These are phyloP conservation scores for Halophytophthora polymorphica DNA, from an alignment of 352 stramenopile genomes.

Conservation along the genomic window DNA sequence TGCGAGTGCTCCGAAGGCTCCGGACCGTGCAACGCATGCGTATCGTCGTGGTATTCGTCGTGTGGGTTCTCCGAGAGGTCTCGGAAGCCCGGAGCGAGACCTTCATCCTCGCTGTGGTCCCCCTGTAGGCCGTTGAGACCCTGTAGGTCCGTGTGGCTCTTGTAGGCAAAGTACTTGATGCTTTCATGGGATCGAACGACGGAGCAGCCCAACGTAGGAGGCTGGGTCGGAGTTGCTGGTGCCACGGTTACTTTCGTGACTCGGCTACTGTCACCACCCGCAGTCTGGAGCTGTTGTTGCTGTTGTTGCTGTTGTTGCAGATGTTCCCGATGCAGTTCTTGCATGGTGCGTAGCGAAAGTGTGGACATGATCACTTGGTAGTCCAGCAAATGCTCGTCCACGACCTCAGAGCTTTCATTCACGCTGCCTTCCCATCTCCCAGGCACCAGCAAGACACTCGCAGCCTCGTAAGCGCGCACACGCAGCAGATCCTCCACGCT, in stretches of 20 bases:
- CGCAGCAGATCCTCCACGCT: conserved; percentile 53
- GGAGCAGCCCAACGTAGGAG: conserved; percentile 29
- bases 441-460: conserved; percentile 48
- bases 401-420: conserved; percentile 30
- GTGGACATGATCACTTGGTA: conserved; percentile 73
- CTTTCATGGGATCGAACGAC: conserved; percentile 54
- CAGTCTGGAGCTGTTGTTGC: conserved; percentile 1
- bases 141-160: conserved; percentile 7
- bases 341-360: conserved; percentile 38
- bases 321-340: conserved; percentile 37
- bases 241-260: neutral
- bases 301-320: conserved; percentile 9
- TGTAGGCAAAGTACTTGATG: conserved; percentile 59
- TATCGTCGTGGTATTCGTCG: conserved; percentile 10
- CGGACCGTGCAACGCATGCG: neutral
- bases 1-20: conserved; percentile 6
- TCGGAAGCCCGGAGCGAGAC: conserved; percentile 3
- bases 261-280: neutral
- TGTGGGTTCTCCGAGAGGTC: conserved; percentile 6
- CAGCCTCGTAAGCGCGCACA: conserved; percentile 39
- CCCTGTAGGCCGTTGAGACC: conserved; percentile 12
- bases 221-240: conserved; percentile 1
- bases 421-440: conserved; percentile 33
- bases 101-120: conserved; percentile 17
- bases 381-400: conserved; percentile 47